Base-by-base conservation (phyloP, 2,329 filamentous ascomycete species). In the Phoma sp. region DNA sequence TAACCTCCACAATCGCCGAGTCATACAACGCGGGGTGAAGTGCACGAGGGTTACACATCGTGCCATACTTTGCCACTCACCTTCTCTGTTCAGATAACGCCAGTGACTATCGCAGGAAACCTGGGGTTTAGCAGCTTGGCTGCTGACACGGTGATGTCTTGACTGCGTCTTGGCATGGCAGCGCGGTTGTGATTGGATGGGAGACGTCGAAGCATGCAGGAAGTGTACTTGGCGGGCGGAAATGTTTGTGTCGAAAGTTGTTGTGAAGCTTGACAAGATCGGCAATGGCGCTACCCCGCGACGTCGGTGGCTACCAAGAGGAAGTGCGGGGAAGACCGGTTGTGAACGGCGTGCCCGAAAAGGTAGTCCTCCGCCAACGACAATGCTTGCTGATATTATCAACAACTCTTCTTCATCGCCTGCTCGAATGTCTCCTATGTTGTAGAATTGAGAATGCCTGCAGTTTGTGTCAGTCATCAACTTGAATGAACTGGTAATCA, bases 61-160 rank as follows among this genome's bases (percentile, higher is more conserved):
- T 57, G 21, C 55, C 50, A 65, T 52, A 14, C 33, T 48, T 38
- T 29, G 29, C 38, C 32, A 46, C 42, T 32, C 48, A 61, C 46
- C 49, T 64, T 51, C 61, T 64, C 9, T 34, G 51, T 60, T 51
- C 18, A 58, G 63, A 47, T 34, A 48, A 53, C 11, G 17, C 42
- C 33, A 54, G 53, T 36, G 45, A 52, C 20, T 40, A 55, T 53
- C 50, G 42, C 26, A 60, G 50, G 47, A 60, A 61, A 61, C 58
- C 62, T 51, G 54, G 62, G 57, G 54, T 42, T 51, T 34, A 45
- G 47, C n/a, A 34, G 38, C 63, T 67, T 66, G 62, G 63, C 62
- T 32, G 37, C 21, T 25, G 36, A 57, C 61, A 53, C 48, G 58
- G 47, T 55, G 38, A 60, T 60, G 55, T 33, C 62, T 66, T 62